Conservation (phyloP, 208 protist genomes). For the Herpetomonas tarakana region DNA sequence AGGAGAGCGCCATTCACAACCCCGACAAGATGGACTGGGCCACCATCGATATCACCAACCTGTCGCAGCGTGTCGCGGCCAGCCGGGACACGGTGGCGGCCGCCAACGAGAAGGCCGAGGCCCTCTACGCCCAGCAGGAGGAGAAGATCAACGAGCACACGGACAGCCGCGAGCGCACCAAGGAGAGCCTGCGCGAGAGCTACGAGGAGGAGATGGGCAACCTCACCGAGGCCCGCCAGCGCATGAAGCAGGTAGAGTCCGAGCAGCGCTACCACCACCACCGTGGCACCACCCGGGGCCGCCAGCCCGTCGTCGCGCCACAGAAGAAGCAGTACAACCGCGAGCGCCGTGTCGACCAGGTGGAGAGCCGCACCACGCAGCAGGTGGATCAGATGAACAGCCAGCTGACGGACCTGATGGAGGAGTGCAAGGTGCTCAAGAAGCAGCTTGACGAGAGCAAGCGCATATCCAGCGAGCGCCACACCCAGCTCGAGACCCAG, state of each 20-base stretch:
- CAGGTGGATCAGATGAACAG: slow-evolving; percentile 42
- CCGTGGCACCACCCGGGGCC: slow-evolving; percentile 59
- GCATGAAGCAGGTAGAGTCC: slow-evolving; percentile 52
- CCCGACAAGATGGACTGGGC: slow-evolving; percentile 50
- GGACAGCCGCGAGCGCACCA: slow-evolving; percentile 61
- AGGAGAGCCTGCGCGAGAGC: slow-evolving; percentile 41
- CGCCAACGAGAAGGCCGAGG: slow-evolving; percentile 30
- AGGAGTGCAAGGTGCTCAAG: slow-evolving; percentile 62
- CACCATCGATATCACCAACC: slow-evolving; percentile 41
- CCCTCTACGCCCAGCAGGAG: slow-evolving; percentile 49
- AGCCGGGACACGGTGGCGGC: slow-evolving; percentile 25
- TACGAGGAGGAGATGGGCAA: slow-evolving; percentile 67
- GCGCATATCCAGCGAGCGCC: slow-evolving; percentile 25
- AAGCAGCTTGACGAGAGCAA: slow-evolving; percentile 57
- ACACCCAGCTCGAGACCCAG: slow-evolving; percentile 36
- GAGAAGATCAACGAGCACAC: slow-evolving; percentile 68
- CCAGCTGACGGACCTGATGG: slow-evolving; percentile 62
- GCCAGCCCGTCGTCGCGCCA: slow-evolving; percentile 17
- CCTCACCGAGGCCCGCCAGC: slow-evolving; percentile 40
- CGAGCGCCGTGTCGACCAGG: slow-evolving; percentile 42
- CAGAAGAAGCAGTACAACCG: slow-evolving; percentile 35
- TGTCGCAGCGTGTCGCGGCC: slow-evolving; percentile 35
- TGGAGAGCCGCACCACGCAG: slow-evolving; percentile 42
- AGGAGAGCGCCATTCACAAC: slow-evolving; percentile 39
- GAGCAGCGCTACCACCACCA: slow-evolving; percentile 71